Base-by-base conservation (phyloP, 495 filamentous ascomycete species). In the Penicillium subrubescens region DNA sequence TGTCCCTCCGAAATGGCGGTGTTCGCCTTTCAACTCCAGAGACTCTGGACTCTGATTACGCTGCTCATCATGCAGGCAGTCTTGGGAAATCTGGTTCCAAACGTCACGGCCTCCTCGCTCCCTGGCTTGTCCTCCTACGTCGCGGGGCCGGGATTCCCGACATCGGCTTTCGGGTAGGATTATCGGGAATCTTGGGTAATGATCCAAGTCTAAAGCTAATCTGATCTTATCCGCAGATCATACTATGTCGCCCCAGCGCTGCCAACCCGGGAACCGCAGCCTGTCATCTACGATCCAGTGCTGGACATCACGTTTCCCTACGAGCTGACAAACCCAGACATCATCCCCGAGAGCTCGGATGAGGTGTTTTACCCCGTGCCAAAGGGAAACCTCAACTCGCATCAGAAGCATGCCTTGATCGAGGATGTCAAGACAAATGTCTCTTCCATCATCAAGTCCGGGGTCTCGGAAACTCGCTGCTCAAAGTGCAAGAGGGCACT, bases 261-360 rank as follows among this genome's bases (percentile, higher is more conserved):
- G 25, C 80, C 86, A 51, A 87, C 84, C 39, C 73, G 79, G 59
- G 80, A 89, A 71, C 84, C 86, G 37, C 85, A 89, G 67, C 86
- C 86, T 11, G 79, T 79, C 39, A 74, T 89, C 21, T 77, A 82
- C 60, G 85, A 88, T 66, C 82, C 85, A 0, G 77, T 87, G 33
- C 68, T 87, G 53, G 82, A 88, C 59, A 75, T 84, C 65, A 87
- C 82, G 0, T 89, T 81, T 43, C 84, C 86, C 2, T 75, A 79
- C 55, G 83, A 86, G 64, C 71, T 89, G 53, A 88, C 86, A 0
- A 77, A 84, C 63, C 85, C 85, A 0, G 75, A 81, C 46, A 77
- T 77, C 0, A 79, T 88, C 33, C 86, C 85, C 6, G 66, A 77
- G 23, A 81, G 82, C 58, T 48, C 69, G 34, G 86, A 89, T 64